phyloP scores from a whole-genome alignment of 2,329 filamentous ascomycete species.

The Aspergillus udagawae region DNA sequence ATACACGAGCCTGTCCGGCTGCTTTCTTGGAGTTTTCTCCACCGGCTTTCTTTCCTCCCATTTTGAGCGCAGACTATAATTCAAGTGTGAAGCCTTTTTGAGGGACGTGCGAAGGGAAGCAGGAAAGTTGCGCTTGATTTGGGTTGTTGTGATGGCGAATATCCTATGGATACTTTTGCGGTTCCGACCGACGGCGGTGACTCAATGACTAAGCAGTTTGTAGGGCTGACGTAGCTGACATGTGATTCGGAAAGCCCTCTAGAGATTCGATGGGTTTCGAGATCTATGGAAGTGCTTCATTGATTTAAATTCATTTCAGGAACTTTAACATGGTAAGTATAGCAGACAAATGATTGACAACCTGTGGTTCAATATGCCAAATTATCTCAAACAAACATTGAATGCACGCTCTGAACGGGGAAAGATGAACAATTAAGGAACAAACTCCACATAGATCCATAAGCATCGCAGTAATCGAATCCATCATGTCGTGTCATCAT shows the following conservation, averaged over 20 bases:
- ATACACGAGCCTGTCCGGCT: constrained; percentile 68
- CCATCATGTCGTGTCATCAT: background rate
- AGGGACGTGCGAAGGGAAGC: background rate
- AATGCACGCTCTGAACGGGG: background rate
- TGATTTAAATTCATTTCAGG: background rate
- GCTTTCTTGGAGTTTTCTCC: constrained; percentile 84
- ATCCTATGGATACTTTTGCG: background rate
- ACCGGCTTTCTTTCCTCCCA: constrained; percentile 66
- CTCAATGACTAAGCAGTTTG: background rate
- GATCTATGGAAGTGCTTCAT: background rate
- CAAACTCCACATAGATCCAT: background rate
- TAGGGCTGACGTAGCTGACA: background rate
- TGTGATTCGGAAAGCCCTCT: background rate
- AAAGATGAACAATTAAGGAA: background rate
- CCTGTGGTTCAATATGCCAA: background rate
- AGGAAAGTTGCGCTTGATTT: background rate
- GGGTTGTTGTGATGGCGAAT: background rate
- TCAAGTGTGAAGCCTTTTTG: background rate
- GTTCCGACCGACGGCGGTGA: background rate
- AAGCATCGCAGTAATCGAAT: background rate
- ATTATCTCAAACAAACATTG: background rate
- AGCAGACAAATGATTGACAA: background rate
- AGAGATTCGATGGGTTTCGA: background rate
- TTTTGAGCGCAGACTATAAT: constrained; percentile 34
- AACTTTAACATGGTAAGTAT: background rate